Conservation (phyloP, 1,284 basidiomycete genomes). For the Chondrostereum purpureum region DNA sequence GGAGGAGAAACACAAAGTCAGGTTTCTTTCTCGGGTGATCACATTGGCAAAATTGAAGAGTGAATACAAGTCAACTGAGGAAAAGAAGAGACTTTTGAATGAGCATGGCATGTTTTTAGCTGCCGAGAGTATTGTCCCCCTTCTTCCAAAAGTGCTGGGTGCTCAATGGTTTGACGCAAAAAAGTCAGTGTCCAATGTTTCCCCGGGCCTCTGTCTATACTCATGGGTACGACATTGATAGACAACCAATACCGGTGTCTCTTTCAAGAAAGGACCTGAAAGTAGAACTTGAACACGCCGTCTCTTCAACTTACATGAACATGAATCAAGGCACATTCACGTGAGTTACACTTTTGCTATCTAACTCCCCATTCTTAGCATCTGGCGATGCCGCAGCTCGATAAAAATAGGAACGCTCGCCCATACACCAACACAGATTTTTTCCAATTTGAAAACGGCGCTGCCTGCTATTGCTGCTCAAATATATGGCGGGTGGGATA, state of each 20-base stretch:
- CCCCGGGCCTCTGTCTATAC: background rate
- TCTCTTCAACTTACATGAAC: constrained; percentile 90
- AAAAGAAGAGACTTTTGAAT: constrained; percentile 76
- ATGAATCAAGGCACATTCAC: constrained; percentile 89
- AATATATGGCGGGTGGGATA: constrained; percentile 84
- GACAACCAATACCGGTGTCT: constrained; percentile 90
- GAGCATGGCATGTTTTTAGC: constrained; percentile 92
- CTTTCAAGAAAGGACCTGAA: constrained; percentile 84
- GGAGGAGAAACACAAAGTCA: constrained; percentile 70
- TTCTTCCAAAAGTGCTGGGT: constrained; percentile 84
- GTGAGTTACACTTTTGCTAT: constrained; percentile 31
- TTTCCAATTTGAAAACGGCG: constrained; percentile 75
- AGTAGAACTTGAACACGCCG: constrained; percentile 82
- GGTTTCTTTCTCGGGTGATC: constrained; percentile 87
- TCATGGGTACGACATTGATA: constrained; percentile 24
- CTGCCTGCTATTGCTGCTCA: constrained; percentile 71
- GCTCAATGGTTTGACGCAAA: constrained; percentile 91
- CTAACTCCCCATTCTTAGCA: background rate
- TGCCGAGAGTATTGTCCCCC: constrained; percentile 84
- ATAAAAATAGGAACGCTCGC: constrained; percentile 79
- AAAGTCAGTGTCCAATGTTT: constrained; percentile 53
- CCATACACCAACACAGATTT: constrained; percentile 42
- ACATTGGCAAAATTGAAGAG: constrained; percentile 85
- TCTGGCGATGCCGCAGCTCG: constrained; percentile 41
- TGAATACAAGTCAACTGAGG: constrained; percentile 92